Evolutionary conservation across 768 basidiomycete species (phyloP).

Genomic region (Termitomyces sp.): DNA sequence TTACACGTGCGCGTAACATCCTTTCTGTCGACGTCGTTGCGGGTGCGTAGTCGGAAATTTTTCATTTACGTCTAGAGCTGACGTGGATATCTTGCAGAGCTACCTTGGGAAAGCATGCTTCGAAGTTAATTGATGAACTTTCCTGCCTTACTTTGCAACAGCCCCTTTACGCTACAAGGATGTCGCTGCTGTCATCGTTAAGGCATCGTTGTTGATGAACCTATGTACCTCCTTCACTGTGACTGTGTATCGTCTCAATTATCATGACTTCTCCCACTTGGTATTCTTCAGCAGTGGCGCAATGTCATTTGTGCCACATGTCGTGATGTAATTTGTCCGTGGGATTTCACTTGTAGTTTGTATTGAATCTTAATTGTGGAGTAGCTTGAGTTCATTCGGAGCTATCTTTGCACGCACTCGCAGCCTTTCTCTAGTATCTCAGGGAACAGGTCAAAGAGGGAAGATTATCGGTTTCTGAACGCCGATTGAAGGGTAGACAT

Average conservation of each 20-base stretch:
- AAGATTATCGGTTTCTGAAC: too few species aligned
- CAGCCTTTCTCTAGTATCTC: too few species aligned
- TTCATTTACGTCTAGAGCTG: background rate
- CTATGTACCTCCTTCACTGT: background rate
- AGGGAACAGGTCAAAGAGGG: too few species aligned
- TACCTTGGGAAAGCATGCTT: background rate
- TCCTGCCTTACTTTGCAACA: background rate
- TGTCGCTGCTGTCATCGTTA: background rate
- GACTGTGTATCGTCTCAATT: background rate
- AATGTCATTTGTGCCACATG: slow-evolving; percentile 1
- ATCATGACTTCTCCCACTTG: background rate
- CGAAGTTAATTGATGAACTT: background rate
- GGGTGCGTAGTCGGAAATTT: background rate
- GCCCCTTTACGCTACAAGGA: background rate
- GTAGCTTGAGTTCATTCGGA: too few species aligned
- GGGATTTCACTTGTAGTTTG: too few species aligned
- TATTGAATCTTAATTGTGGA: too few species aligned
- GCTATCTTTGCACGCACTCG: background rate
- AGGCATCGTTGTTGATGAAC: background rate
- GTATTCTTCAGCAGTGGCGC: background rate
- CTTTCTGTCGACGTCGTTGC: background rate
- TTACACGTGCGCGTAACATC: background rate
- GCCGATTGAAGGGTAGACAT: too few species aligned
- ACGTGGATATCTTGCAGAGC: background rate
- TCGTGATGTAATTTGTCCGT: background rate